Percentiles rank a stretch among this genome's conserved stretches.
Evolutionary conservation across 1,139 yeast genomes (phyloP).

Genomic region (Diutina siamensis): DNA sequence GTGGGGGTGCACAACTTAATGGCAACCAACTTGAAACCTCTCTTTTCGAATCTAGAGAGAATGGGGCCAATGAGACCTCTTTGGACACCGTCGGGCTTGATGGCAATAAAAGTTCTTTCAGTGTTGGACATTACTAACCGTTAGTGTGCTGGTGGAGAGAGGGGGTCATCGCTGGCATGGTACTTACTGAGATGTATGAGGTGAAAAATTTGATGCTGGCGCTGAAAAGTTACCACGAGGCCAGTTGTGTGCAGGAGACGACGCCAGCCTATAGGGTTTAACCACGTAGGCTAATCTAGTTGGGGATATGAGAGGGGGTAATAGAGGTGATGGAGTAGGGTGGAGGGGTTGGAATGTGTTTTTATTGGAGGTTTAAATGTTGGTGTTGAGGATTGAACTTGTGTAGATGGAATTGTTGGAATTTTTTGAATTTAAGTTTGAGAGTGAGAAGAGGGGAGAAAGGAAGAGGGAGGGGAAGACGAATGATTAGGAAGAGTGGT

Average conservation of each 20-base stretch:
- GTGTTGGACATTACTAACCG: constrained; percentile 28
- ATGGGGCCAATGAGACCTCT: constrained; percentile 91
- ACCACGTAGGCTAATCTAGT: too few relatives aligned
- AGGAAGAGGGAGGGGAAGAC: too few relatives aligned
- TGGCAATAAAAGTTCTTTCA: constrained; percentile 98
- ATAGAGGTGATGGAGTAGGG: neutral
- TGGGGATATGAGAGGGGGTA: too few relatives aligned
- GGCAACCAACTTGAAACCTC: constrained; percentile 96
- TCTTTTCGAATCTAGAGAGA: constrained; percentile 88
- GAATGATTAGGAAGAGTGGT: too few relatives aligned
- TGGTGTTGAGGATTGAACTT: neutral
- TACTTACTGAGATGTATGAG: neutral
- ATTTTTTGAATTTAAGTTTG: too few relatives aligned
- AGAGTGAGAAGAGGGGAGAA: too few relatives aligned
- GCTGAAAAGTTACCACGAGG: neutral
- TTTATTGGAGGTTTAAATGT: too few relatives aligned
- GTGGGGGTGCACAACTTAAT: constrained; percentile 86
- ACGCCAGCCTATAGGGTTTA: neutral
- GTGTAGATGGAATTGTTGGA: neutral
- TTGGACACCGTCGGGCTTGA: constrained; percentile 99
- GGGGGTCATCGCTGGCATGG: neutral
- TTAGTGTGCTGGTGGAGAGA: neutral
- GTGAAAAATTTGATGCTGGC: constrained; percentile 1
- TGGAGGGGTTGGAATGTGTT: neutral
- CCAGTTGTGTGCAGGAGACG: neutral